phyloP scores from a whole-genome alignment of 2,329 filamentous ascomycete species.

The Fusarium tricinctum region DNA sequence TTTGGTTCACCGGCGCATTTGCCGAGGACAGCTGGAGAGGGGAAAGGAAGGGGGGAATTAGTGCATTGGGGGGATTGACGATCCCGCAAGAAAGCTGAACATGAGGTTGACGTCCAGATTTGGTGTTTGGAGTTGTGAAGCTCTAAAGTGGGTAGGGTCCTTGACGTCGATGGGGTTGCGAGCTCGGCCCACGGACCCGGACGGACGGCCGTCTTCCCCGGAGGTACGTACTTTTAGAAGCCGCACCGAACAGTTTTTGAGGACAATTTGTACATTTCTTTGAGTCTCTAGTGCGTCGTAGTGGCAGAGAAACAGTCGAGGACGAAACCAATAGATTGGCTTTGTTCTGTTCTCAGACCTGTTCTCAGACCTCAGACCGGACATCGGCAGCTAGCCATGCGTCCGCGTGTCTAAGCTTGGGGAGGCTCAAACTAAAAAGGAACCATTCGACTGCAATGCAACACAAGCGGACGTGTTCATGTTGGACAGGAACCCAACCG shows the following conservation, averaged over 20 bases:
- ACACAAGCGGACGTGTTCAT: constrained; percentile 31
- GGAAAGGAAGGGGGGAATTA: constrained; percentile 8
- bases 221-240: constrained; percentile 38
- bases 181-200: constrained; percentile 34
- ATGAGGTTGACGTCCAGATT: constrained; percentile 30
- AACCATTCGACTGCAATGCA: constrained; percentile 42
- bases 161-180: constrained; percentile 31
- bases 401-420: constrained; percentile 36
- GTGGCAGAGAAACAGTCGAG: constrained; percentile 9
- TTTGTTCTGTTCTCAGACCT: constrained; percentile 9
- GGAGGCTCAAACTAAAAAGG: constrained; percentile 14
- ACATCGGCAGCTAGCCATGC: constrained; percentile 40
- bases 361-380: constrained; percentile 11
- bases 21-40: constrained; percentile 29
- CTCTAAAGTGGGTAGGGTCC: constrained; percentile 24
- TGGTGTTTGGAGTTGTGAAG: constrained; percentile 40
- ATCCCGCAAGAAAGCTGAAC: constrained; percentile 20
- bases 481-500: constrained; percentile 12
- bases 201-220: constrained; percentile 29
- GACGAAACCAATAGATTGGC: constrained; percentile 23
- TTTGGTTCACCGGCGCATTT: constrained; percentile 43
- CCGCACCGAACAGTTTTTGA: constrained; percentile 19
- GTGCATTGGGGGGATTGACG: constrained; percentile 23
- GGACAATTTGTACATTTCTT: constrained; percentile 1
- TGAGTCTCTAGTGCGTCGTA: constrained; percentile 1